Evolutionary conservation across 352 stramenopile genomes (phyloP), one percentile per base, ranked within the genome.

Genomic region (Phytophthora citricola): DNA sequence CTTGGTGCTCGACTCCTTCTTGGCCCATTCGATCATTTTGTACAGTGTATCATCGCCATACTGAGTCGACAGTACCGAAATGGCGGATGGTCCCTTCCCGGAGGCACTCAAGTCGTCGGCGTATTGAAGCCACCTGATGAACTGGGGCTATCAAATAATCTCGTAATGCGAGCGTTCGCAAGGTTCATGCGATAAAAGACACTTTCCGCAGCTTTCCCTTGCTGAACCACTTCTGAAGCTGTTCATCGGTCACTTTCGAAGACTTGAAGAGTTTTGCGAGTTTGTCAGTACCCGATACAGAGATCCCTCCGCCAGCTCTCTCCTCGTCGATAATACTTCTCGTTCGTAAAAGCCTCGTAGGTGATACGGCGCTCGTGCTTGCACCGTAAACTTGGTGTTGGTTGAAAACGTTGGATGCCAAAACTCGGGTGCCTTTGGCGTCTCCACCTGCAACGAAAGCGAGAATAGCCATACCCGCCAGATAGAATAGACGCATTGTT

Each of bases 141-240:
- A 46, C 15, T 24, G 14, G 14, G 9, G 2, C 36, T 14, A 4
- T 17, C 2, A 9, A 57, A 36, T 1, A 57, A 2, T 10, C 0
- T 36, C 9, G 8, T 6, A 1, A 3, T 11, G 2, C 22, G 7
- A n/a, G 7, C 9, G 5, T 47, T 57, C 8, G 15, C 36, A 1
- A 57, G 49, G 1, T 56, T 12, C 48, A 46, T 26, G 14, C 49
- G 49, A 24, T n/a, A 38, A 24, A 47, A 47, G 7, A 46, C 49
- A 4, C 34, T 46, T 17, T 57, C 49, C 14, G 22, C 34, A 12
- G 49, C 26, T 36, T 47, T 46, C 17, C 34, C 7, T 57, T 32
- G 1, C 15, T 27, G 12, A 57, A 22, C 49, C 49, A 57, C 3
- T 8, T 29, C 31, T 55, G 31, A 55, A 57, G 32, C 22, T 46